Evolutionary conservation across 345 rosid species (phyloP).

Genomic region (Gossypium ekmanianum): DNA sequence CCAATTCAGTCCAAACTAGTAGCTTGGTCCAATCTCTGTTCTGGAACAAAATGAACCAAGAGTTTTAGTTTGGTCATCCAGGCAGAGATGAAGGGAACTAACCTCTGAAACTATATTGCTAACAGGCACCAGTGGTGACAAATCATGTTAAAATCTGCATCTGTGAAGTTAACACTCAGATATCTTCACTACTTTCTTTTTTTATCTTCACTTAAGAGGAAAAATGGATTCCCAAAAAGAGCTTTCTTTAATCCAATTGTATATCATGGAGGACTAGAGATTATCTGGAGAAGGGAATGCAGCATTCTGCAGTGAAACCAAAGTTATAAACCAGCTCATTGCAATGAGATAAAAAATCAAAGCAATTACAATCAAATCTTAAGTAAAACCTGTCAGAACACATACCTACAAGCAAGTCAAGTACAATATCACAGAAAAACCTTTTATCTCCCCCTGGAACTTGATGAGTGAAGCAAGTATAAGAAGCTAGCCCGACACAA

Average conservation of each 20-base stretch:
- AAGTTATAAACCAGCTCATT: not conserved
- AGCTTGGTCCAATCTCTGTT: not conserved
- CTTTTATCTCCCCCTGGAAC: not conserved
- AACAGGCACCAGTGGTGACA: not conserved
- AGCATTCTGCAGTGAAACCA: not conserved
- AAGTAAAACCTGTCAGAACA: not conserved
- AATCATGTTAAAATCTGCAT: not conserved
- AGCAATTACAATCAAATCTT: not conserved
- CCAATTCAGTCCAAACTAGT: too few relatives aligned
- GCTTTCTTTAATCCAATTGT: not conserved
- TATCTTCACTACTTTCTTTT: not conserved
- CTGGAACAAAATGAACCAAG: not conserved
- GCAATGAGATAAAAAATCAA: not conserved
- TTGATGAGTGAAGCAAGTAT: not conserved
- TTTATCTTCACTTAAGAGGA: not conserved
- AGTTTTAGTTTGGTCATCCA: not conserved
- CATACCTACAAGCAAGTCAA: slow-evolving; percentile 1
- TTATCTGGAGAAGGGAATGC: not conserved
- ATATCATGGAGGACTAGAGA: not conserved
- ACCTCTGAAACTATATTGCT: not conserved
- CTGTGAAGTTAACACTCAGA: not conserved
- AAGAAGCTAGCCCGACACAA: not conserved
- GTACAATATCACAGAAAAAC: not conserved
- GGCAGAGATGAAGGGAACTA: not conserved
- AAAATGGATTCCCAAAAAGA: not conserved